Base-by-base conservation (phyloP, 1,284 basidiomycete species). In the Marasmius sp. region DNA sequence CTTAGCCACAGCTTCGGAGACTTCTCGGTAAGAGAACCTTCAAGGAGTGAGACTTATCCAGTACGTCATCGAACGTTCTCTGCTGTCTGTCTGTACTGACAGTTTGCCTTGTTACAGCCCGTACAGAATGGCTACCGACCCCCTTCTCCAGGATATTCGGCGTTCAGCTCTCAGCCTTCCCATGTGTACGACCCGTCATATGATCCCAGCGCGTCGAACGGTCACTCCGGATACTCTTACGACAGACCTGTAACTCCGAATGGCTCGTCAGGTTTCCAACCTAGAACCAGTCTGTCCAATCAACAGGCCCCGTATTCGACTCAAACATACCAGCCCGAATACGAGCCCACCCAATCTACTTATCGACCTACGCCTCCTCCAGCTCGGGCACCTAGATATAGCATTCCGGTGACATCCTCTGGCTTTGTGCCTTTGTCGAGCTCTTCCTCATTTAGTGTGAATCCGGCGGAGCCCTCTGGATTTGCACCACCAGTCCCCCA, bases 1-100 rank as follows among this genome's bases (percentile, higher is more conserved):
- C 61, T 91, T 10, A 72, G 82, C 14, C 83, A 81, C 61, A 86
- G 88, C 52, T 88, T 93, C 64, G 82, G 82, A 18, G 88, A 91
- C 65, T 77, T 93, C 63, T 81, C 81, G 14, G 71, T 91, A n/a
- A 74, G 78, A 54, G 79, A 81, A 59, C 54, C 68, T 51, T 76
- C 75, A 61, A 79, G 86, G 62, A 79, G 86, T 66, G 85, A 88
- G 57, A 92, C 80, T 64, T 84, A 83, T 70, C 82, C 87, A 34
- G 92, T 92, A 67, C 71, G 89, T 55, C 59, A 43, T 41, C 54
- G 57, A 27, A 27, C 27, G 27, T 27, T 58, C 38, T 36, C 39
- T 63, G 43, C 57, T 27, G 33, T 27, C 27, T n/a, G 8, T 49
- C 49, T 43, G 20, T 59, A 67, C 12, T 57, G 22, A 41, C 64